These are phyloP conservation scores for Leccinum cinnamomeum DNA, from an alignment of 1,284 basidiomycete species.

Conservation along the genomic window DNA sequence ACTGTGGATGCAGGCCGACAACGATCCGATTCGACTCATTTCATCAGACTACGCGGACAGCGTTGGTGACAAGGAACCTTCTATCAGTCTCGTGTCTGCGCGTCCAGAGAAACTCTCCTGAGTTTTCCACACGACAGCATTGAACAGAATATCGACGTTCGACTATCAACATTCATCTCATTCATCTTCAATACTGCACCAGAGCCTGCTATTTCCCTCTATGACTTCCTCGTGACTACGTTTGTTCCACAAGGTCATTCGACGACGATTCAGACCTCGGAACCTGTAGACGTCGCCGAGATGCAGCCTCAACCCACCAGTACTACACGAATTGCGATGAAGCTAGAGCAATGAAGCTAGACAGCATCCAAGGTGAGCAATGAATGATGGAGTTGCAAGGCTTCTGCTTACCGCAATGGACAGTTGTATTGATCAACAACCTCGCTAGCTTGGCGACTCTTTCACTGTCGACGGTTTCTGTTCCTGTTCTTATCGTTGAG, in stretches of 20 bases:
- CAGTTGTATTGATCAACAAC: slow-evolving; percentile 86
- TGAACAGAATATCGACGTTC: slow-evolving; percentile 87
- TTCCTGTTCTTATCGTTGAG: slow-evolving; percentile 71
- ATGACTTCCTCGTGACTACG: slow-evolving; percentile 98
- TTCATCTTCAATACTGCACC: slow-evolving; percentile 90
- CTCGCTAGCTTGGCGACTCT: slow-evolving; percentile 78
- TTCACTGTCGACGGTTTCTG: slow-evolving; percentile 89
- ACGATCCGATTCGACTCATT: slow-evolving; percentile 67
- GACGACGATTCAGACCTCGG: slow-evolving; percentile 12
- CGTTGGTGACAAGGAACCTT: slow-evolving; percentile 62
- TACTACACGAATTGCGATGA: slow-evolving; percentile 72
- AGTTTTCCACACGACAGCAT: slow-evolving; percentile 88
- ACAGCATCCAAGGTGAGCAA: slow-evolving; percentile 74
- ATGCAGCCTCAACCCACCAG: slow-evolving; percentile 35
- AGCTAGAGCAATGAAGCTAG: slow-evolving; percentile 64
- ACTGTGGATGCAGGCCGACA: slow-evolving; percentile 72
- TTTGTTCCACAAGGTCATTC: slow-evolving; percentile 64
- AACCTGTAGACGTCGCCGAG: slow-evolving; percentile 11
- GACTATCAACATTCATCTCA: slow-evolving; percentile 68
- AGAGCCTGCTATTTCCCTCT: slow-evolving; percentile 88
- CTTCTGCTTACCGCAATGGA: slow-evolving; percentile 15
- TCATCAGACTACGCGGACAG: slow-evolving; percentile 63
- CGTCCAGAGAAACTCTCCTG: slow-evolving; percentile 84
- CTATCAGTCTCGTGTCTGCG: slow-evolving; percentile 83
- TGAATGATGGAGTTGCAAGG: background rate